Conservation (phyloP, 768 basidiomycete genomes). For the Lentinula edodes region DNA sequence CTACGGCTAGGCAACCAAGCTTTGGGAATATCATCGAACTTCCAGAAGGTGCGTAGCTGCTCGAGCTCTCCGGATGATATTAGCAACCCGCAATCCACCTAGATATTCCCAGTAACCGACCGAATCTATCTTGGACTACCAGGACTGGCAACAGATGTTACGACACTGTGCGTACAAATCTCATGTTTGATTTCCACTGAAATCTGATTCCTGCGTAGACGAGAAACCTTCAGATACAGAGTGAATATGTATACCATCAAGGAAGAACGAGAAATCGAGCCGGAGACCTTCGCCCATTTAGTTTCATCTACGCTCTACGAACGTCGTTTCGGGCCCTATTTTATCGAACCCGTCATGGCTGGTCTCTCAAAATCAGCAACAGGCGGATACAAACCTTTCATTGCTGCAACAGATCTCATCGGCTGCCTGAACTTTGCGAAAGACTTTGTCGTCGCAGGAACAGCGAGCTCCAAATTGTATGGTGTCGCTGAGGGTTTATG, state of each 20-base stretch:
- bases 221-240: conserved; percentile 86
- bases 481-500: conserved; percentile 98
- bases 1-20: conserved; percentile 85
- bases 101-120: conserved; percentile 95
- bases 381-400: conserved; percentile 81
- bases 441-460: conserved; percentile 95
- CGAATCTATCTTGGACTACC: conserved; percentile 88
- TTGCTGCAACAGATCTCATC: conserved; percentile 91
- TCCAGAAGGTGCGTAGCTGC: conserved; percentile 70
- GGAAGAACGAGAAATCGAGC: conserved; percentile 95
- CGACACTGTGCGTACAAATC: conserved; percentile 64
- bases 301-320: conserved; percentile 95
- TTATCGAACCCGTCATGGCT: conserved; percentile 94
- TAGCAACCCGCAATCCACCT: conserved; percentile 9
- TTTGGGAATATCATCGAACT: conserved; percentile 83
- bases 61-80: not conserved
- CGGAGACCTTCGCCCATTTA: conserved; percentile 93
- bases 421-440: conserved; percentile 92
- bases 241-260: conserved; percentile 99
- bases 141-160: conserved; percentile 90
- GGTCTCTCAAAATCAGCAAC: conserved; percentile 74
- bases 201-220: conserved; percentile 36
- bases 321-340: conserved; percentile 93
- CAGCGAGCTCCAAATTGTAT: conserved; percentile 86
- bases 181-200: conserved; percentile 1